A percentile compares a stretch with the other conserved stretches of the same genome.
phyloP scores from a whole-genome alignment of 148 eudicot species.

The Vaccinium darrowii region DNA sequence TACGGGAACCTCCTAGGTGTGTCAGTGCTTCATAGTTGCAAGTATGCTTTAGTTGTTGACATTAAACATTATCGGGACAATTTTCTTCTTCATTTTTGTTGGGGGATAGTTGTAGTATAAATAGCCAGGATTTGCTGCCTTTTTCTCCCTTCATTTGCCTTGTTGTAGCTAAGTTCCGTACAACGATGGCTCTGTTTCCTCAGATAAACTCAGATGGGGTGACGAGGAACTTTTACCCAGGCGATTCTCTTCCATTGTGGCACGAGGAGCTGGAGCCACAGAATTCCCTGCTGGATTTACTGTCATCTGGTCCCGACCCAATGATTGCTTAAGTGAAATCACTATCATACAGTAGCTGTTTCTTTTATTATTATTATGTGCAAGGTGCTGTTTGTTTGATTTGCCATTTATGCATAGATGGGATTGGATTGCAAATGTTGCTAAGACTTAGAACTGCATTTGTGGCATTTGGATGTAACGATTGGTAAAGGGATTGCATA shows the following conservation, averaged over 20 bases:
- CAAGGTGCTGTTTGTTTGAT: background rate
- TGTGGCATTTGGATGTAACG: background rate
- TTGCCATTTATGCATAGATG: background rate
- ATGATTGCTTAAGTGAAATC: slow-evolving; percentile 27
- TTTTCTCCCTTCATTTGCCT: background rate
- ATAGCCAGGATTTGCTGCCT: background rate
- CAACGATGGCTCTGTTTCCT: background rate
- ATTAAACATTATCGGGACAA: background rate
- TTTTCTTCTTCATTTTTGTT: background rate
- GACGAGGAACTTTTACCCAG: slow-evolving; percentile 72
- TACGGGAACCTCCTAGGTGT: background rate
- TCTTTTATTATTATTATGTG: background rate
- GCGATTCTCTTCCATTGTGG: slow-evolving; percentile 76
- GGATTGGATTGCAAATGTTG: background rate
- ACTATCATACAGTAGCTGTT: background rate
- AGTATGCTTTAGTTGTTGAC: background rate
- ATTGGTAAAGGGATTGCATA: background rate
- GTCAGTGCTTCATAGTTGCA: background rate
- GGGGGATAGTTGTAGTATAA: background rate
- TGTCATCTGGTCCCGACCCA: slow-evolving; percentile 55
- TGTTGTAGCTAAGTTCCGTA: background rate
- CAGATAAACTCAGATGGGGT: slow-evolving; percentile 79
- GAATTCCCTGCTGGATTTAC: slow-evolving; percentile 60
- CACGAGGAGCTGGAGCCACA: slow-evolving; percentile 74
- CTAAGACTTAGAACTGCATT: background rate